Base-by-base conservation (phyloP, 108 stramenopile genomes). In the Cyclotella sp. region DNA sequence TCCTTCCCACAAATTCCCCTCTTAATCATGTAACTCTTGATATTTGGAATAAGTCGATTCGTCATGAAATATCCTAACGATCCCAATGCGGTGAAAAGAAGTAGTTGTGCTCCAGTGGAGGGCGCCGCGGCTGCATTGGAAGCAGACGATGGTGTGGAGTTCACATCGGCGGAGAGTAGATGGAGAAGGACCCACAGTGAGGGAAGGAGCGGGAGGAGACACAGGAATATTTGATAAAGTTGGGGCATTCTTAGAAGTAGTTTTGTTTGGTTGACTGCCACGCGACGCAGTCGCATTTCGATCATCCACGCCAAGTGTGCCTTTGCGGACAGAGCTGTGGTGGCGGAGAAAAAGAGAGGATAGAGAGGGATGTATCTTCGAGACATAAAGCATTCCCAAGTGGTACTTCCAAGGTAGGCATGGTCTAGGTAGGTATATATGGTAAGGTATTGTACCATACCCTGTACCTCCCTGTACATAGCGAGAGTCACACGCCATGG, bases 1-100 rank as follows among this genome's bases (percentile, higher is more conserved):
- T 96, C 95, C 71, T 90, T 92, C 9, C 95, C 93, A 65, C 79
- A 88, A 27, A 96, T 93, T 26, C 93, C 91, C 58, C 89, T 83
- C 44, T 86, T 87, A 42, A 93, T 76, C 52, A 90, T 93, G 72
- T 93, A 96, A 59, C 28, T 63, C 46, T 76, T 59, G 24, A 83
- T 83, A 18, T 54, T 76, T 7, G 82, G 82, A 49, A 83, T 73
- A 13, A 83, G 75, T 16, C 59, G 75, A 73, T 83, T 58, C n/a
- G 82, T 77, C 27, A 67, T 70, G 0, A 77, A 24, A 39, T 77
- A 72, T 11, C 82, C 82, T 21, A 77, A 21, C 27, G 64, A 29
- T 19, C 82, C 82, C 65, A 82, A 34, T 28, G 57, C 70, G 26
- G 68, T 44, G 43, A 76, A 82, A 40, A 82, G 47, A 3, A 82